Evolutionary conservation across 1,284 basidiomycete species (phyloP).

Genomic region (Pseudozyma flocculosa): DNA sequence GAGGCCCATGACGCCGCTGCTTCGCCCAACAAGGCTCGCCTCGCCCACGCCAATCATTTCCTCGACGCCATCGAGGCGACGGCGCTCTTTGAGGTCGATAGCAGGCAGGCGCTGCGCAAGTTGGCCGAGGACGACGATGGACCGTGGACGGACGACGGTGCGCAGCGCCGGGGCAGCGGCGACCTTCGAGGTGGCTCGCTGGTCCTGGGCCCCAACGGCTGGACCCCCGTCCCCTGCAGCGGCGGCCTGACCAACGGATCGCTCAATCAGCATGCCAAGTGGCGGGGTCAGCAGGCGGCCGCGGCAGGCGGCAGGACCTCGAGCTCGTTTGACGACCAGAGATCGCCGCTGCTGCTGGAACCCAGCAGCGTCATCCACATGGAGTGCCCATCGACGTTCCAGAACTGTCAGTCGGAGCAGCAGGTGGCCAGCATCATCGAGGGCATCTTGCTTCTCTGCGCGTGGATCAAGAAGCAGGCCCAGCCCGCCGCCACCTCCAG

Average conservation of each 20-base stretch:
- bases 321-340: not conserved
- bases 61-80: slow-evolving; percentile 67
- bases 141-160: slow-evolving; percentile 7
- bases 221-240: slow-evolving; percentile 30
- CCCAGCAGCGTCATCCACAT: slow-evolving; percentile 53
- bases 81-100: slow-evolving; percentile 60
- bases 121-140: slow-evolving; percentile 63
- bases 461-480: slow-evolving; percentile 57
- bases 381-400: slow-evolving; percentile 38
- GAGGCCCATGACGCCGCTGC: slow-evolving; percentile 78
- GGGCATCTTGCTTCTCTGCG: slow-evolving; percentile 49
- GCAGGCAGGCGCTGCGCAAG: slow-evolving; percentile 68
- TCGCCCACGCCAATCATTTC: slow-evolving; percentile 63
- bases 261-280: not conserved
- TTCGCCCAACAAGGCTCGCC: slow-evolving; percentile 66
- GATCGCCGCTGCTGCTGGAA: slow-evolving; percentile 10
- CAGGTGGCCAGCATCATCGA: slow-evolving; percentile 16
- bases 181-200: slow-evolving; percentile 23
- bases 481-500: not conserved
- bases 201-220: slow-evolving; percentile 52
- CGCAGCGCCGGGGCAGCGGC: not conserved
- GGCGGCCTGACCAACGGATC: not conserved
- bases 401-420: slow-evolving; percentile 4
- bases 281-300: no score
- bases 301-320: not conserved